A percentile compares a stretch with the other conserved stretches of the same genome.
These are phyloP conservation scores for Boletellus sp. DNA, from an alignment of 768 basidiomycete species.

Conservation along the genomic window DNA sequence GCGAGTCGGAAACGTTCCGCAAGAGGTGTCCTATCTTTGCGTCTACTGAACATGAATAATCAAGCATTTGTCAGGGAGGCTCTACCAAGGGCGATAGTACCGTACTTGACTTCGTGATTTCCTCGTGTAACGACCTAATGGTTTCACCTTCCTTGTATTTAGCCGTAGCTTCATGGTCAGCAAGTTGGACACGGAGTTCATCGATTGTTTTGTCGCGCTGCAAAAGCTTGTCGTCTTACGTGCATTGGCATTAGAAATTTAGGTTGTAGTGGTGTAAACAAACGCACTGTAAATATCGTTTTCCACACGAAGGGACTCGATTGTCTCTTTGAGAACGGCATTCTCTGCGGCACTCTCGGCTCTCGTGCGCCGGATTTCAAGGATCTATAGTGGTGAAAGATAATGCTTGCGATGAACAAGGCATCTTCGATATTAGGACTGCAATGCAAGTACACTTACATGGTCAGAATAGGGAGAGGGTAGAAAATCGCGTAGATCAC, in stretches of 20 bases:
- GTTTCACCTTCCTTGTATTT: too few relatives aligned
- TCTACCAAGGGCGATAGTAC: too few relatives aligned
- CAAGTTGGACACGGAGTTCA: background rate
- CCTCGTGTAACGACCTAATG: too few relatives aligned
- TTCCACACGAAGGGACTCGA: background rate
- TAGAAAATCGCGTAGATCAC: background rate
- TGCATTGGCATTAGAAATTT: background rate
- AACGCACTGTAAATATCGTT: background rate
- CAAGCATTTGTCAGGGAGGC: too few relatives aligned
- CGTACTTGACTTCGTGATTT: too few relatives aligned
- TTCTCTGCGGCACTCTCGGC: too few relatives aligned
- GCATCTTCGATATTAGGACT: too few relatives aligned
- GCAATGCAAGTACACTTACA: background rate
- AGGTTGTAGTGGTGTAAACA: background rate
- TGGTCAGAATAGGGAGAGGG: too few relatives aligned
- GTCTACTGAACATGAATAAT: too few relatives aligned
- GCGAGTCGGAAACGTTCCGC: too few relatives aligned
- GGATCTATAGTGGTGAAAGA: background rate
- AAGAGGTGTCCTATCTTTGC: too few relatives aligned
- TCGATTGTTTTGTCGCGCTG: background rate
- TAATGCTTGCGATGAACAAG: background rate
- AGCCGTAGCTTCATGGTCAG: too few relatives aligned
- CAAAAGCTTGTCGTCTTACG: background rate
- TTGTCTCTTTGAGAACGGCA: background rate
- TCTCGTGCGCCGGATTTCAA: background rate